These are phyloP conservation scores for Neltuma alba DNA, from an alignment of 306 rosid genomes.

Conservation along the genomic window DNA sequence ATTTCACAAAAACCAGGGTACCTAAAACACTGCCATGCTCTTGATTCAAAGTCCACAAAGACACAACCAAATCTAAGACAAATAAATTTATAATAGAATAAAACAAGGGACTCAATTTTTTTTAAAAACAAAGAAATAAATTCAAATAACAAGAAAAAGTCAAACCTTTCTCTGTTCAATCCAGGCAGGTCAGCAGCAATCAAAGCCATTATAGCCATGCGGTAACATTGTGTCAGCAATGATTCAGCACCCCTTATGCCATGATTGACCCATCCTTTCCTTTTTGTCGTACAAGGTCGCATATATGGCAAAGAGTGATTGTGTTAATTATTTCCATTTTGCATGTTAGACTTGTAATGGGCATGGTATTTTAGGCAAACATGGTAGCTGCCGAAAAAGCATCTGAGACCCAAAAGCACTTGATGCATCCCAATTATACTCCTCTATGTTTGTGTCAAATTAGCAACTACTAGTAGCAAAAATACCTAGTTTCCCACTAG, in stretches of 20 bases:
- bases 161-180: conserved; percentile 81
- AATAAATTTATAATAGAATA: neutral
- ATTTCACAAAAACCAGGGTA: neutral
- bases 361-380: neutral
- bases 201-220: conserved; percentile 90
- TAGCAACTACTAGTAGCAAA: neutral
- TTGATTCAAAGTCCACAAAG: neutral
- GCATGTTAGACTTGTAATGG: neutral
- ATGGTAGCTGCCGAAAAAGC: neutral
- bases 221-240: conserved; percentile 93
- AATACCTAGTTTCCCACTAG: neutral
- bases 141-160: neutral
- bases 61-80: neutral
- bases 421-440: neutral
- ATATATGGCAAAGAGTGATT: conserved; percentile 17
- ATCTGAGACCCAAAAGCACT: neutral
- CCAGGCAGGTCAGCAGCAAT: conserved; percentile 77
- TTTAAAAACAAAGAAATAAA: neutral
- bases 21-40: neutral
- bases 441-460: neutral
- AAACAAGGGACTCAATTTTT: neutral
- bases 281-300: conserved; percentile 62
- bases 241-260: conserved; percentile 91
- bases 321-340: neutral
- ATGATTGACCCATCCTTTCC: conserved; percentile 96